Evolutionary conservation across 805 yeast genomes (phyloP).

Genomic region (Ogataea corticis): DNA sequence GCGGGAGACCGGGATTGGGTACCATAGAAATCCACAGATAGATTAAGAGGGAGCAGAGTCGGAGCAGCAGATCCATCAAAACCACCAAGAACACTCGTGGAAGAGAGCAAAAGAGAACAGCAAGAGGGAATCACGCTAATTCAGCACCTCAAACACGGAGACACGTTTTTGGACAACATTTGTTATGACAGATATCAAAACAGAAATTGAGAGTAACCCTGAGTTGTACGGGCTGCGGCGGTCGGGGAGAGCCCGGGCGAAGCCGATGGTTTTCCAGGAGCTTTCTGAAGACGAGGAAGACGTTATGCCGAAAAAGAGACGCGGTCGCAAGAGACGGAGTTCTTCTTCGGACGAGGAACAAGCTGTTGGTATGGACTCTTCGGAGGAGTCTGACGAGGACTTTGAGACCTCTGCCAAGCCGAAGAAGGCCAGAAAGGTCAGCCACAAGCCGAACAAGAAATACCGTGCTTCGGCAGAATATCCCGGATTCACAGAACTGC

Average conservation of each 20-base stretch:
- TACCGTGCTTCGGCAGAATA: constrained; percentile 13
- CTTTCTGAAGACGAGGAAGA: constrained; percentile 28
- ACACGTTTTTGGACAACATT: no score
- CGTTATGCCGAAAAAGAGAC: constrained; percentile 18
- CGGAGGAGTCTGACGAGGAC: constrained; percentile 36
- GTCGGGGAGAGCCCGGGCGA: constrained; percentile 60
- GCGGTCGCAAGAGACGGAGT: constrained; percentile 12
- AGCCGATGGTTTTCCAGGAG: constrained; percentile 31
- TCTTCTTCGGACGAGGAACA: constrained; percentile 34
- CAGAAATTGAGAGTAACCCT: constrained; percentile 65
- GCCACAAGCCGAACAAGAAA: constrained; percentile 12
- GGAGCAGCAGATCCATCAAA: no score
- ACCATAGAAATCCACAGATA: no score
- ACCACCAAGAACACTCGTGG: no score
- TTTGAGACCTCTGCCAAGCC: constrained; percentile 20
- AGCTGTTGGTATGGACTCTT: constrained; percentile 30
- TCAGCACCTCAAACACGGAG: no score
- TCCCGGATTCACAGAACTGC: constrained; percentile 48
- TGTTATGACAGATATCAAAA: constrained; percentile 24
- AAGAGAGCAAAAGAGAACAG: no score
- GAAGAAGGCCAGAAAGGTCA: constrained; percentile 6
- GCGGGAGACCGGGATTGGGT: no score
- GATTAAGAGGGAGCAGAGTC: no score
- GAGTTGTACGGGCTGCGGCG: constrained; percentile 83
- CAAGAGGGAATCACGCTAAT: no score